Conservation (phyloP, 352 stramenopile genomes). For the Phytophthora rubi region DNA sequence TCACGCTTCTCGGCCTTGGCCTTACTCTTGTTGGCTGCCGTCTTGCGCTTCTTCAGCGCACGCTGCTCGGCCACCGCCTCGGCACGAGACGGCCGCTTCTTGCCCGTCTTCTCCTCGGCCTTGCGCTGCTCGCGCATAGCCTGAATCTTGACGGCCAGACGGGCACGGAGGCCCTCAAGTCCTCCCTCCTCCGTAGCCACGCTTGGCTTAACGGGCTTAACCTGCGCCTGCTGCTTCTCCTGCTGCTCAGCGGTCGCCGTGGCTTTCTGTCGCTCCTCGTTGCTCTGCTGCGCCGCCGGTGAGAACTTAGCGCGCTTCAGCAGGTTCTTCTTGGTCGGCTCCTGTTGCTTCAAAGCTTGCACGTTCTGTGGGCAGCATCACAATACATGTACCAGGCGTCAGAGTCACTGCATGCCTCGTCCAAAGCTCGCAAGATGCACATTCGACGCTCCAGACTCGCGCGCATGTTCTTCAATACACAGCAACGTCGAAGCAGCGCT, state of each 20-base stretch:
- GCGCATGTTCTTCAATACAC: not conserved
- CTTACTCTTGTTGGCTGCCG: conserved; percentile 68
- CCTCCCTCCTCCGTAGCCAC: conserved; percentile 39
- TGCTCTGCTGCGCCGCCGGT: conserved; percentile 65
- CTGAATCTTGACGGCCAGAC: conserved; percentile 74
- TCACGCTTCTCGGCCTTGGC: conserved; percentile 43
- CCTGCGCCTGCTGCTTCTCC: conserved; percentile 44
- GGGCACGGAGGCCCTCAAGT: conserved; percentile 71
- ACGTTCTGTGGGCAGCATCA: conserved; percentile 44
- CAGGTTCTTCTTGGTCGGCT: conserved; percentile 60
- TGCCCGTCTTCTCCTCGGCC: conserved; percentile 64
- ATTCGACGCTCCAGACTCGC: not conserved
- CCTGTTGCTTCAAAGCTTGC: conserved; percentile 56
- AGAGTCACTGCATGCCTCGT: not conserved
- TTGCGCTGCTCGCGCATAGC: conserved; percentile 77
- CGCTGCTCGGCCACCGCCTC: conserved; percentile 36
- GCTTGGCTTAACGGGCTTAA: conserved; percentile 51
- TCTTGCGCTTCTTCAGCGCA: conserved; percentile 47
- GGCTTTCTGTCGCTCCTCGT: conserved; percentile 61
- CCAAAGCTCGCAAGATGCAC: not conserved
- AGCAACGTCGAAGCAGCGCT: not conserved
- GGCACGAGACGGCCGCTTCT: conserved; percentile 51
- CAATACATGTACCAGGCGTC: conserved; percentile 6
- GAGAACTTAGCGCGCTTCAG: conserved; percentile 81
- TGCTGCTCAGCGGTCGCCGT: conserved; percentile 56